These are phyloP conservation scores for Pythium scleroteichum DNA, from an alignment of 352 stramenopile species.

Conservation along the genomic window DNA sequence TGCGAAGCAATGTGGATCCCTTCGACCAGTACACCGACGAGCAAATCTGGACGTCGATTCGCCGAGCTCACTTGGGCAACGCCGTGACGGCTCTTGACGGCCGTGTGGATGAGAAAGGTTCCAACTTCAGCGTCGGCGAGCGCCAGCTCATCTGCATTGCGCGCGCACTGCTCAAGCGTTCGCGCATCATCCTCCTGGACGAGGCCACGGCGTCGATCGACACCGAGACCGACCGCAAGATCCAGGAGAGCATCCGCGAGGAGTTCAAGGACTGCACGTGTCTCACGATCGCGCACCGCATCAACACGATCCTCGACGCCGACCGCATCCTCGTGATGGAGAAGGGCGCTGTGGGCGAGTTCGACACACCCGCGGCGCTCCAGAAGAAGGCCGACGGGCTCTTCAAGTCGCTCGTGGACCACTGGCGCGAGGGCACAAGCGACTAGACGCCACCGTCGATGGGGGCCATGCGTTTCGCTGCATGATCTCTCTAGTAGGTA, in stretches of 20 bases:
- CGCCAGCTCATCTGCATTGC: slow-evolving; percentile 94
- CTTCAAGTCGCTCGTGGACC: slow-evolving; percentile 74
- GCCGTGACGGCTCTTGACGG: slow-evolving; percentile 70
- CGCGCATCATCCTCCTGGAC: slow-evolving; percentile 96
- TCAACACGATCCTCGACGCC: slow-evolving; percentile 97
- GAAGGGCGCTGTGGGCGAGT: slow-evolving; percentile 91
- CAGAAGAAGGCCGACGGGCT: slow-evolving; percentile 67
- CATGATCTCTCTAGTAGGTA: no score
- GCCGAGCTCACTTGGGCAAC: slow-evolving; percentile 37
- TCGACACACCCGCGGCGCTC: slow-evolving; percentile 86
- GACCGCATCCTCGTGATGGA: slow-evolving; percentile 96
- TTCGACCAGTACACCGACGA: slow-evolving; percentile 71
- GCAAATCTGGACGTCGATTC: slow-evolving; percentile 41
- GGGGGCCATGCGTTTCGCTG: background rate
- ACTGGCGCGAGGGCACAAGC: slow-evolving; percentile 62
- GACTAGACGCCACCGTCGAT: slow-evolving; percentile 20
- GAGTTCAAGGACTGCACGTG: slow-evolving; percentile 86
- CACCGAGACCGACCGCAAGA: slow-evolving; percentile 87
- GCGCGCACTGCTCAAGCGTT: slow-evolving; percentile 85
- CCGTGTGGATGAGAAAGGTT: slow-evolving; percentile 84
- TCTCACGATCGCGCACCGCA: slow-evolving; percentile 97
- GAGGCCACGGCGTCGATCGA: slow-evolving; percentile 96
- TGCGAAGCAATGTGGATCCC: slow-evolving; percentile 92
- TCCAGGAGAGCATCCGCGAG: slow-evolving; percentile 63
- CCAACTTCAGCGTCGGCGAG: slow-evolving; percentile 94